A percentile compares a stretch with the other conserved stretches of the same genome.
These are phyloP conservation scores for Scedosporium aurantiacum DNA, from an alignment of 2,329 filamentous ascomycete species.

Conservation along the genomic window DNA sequence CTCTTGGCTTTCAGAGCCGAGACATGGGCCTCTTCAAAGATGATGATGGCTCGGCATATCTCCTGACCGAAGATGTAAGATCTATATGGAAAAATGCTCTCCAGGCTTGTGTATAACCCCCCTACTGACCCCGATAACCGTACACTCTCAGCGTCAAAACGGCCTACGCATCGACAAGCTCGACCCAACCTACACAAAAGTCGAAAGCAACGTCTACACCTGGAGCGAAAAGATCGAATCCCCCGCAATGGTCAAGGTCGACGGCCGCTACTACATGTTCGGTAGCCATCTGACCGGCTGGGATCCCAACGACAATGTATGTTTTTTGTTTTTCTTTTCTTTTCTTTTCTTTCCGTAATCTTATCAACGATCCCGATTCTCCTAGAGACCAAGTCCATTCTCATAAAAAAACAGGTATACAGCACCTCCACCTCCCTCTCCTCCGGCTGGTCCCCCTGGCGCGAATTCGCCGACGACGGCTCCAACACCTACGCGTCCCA, in stretches of 20 bases:
- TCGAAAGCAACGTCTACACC: conserved; percentile 35
- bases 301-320: conserved; percentile 52
- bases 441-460: conserved; percentile 52
- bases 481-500: conserved; percentile 49
- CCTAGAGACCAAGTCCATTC: background rate
- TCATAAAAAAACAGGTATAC: conserved; percentile 27
- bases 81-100: background rate
- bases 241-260: conserved; percentile 50
- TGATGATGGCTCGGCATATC: conserved; percentile 47
- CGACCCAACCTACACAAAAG: conserved; percentile 43
- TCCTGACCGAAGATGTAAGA: conserved; percentile 51
- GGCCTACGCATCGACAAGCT: conserved; percentile 48
- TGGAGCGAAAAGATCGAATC: conserved; percentile 48
- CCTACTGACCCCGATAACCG: background rate
- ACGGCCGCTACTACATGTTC: conserved; percentile 54
- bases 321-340: background rate
- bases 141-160: conserved; percentile 32
- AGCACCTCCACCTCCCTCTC: conserved; percentile 44
- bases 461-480: conserved; percentile 44
- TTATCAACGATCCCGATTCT: background rate
- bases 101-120: background rate
- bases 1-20: conserved; percentile 28
- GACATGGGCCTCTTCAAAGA: conserved; percentile 53
- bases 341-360: no score
- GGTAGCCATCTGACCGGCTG: conserved; percentile 45